Evolutionary conservation across 2,329 filamentous ascomycete genomes (phyloP).

Genomic region (Colletotrichum destructivum): DNA sequence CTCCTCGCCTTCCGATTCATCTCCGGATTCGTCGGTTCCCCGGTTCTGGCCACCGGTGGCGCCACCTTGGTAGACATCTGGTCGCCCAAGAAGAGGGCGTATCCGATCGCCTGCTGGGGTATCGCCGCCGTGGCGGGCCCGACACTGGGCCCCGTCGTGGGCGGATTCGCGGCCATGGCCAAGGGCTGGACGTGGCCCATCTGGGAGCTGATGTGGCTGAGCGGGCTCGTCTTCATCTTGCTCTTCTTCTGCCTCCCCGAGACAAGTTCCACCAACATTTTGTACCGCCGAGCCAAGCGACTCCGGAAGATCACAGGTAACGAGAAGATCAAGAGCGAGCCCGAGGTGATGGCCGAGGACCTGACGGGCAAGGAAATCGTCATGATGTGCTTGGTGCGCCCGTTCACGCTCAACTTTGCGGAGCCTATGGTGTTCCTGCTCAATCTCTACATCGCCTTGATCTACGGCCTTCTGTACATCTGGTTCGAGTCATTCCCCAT

Average conservation of each 20-base stretch:
- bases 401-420: conserved; percentile 52
- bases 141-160: conserved; percentile 25
- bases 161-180: conserved; percentile 33
- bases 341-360: conserved; percentile 35
- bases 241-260: conserved; percentile 48
- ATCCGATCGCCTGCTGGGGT: conserved; percentile 31
- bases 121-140: conserved; percentile 28
- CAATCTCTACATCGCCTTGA: conserved; percentile 59
- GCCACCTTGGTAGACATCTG: conserved; percentile 40
- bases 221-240: conserved; percentile 37
- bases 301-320: conserved; percentile 42
- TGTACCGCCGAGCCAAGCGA: conserved; percentile 43
- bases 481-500: conserved; percentile 74
- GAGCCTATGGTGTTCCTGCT: conserved; percentile 53
- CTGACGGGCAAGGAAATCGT: conserved; percentile 44
- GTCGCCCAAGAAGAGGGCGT: conserved; percentile 35
- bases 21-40: conserved; percentile 36
- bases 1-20: conserved; percentile 37
- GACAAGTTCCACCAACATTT: conserved; percentile 45
- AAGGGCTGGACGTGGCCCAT: conserved; percentile 47
- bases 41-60: conserved; percentile 37
- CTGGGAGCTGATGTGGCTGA: conserved; percentile 46
- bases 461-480: conserved; percentile 70
- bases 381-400: conserved; percentile 46
- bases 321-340: conserved; percentile 12